Conservation (phyloP, 345 rosid genomes). For the Populus tremula region DNA sequence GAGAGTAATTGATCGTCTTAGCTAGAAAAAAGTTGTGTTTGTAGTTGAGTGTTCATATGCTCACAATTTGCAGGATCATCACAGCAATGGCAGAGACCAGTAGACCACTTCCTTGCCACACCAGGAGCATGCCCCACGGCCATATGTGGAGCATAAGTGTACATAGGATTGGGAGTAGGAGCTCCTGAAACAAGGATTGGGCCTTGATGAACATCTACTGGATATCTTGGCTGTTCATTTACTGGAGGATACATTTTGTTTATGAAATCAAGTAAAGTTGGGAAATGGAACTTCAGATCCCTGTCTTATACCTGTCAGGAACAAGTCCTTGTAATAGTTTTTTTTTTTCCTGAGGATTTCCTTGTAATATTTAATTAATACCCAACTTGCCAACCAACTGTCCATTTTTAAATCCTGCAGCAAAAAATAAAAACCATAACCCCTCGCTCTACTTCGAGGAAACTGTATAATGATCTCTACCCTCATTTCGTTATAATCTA, state of each 20-base stretch:
- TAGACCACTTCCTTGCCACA: constrained; percentile 2
- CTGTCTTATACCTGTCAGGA: too few species aligned
- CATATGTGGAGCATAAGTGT: not conserved
- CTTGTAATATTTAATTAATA: too few species aligned
- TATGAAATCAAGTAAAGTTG: not conserved
- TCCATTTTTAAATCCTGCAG: too few species aligned
- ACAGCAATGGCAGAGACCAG: constrained; percentile 39
- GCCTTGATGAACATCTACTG: not conserved
- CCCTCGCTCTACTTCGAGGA: not conserved
- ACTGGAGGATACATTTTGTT: not conserved
- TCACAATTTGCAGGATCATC: constrained; percentile 26
- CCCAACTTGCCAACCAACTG: too few species aligned
- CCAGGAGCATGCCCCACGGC: not conserved
- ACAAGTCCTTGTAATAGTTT: too few species aligned
- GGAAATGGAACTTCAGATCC: too few species aligned
- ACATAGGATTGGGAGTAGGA: not conserved
- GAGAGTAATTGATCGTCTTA: not conserved
- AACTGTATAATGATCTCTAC: not conserved
- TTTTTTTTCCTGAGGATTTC: too few species aligned
- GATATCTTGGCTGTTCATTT: not conserved
- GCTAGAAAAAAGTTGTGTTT: not conserved
- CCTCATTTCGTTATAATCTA: not conserved
- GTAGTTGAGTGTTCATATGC: not conserved
- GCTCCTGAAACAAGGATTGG: not conserved
- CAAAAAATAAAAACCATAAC: too few species aligned